These are phyloP conservation scores for Mitragyna speciosa DNA, from an alignment of 257 asterid genomes.

Conservation along the genomic window DNA sequence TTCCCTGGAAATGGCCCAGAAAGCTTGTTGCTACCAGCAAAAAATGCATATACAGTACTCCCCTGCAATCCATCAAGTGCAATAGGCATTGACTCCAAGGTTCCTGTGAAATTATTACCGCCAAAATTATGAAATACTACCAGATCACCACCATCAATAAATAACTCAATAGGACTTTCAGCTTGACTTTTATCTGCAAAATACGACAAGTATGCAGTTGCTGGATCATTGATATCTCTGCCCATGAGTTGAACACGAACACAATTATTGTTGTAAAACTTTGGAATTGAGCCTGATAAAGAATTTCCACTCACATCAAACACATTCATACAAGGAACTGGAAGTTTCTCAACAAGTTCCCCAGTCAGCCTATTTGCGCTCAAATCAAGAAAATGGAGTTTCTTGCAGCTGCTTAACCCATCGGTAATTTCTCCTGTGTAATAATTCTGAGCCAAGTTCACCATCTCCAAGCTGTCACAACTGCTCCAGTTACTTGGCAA, in stretches of 20 bases:
- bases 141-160: slow-evolving; percentile 40
- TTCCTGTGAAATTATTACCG: slow-evolving; percentile 63
- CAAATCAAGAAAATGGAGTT: slow-evolving; percentile 74
- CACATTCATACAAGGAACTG: slow-evolving; percentile 82
- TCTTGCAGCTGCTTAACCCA: slow-evolving; percentile 64
- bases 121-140: slow-evolving; percentile 67
- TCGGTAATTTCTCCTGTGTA: slow-evolving; percentile 48
- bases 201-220: slow-evolving; percentile 56
- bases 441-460: slow-evolving; percentile 76
- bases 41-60: slow-evolving; percentile 64
- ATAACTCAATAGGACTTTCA: slow-evolving; percentile 39
- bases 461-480: slow-evolving; percentile 70
- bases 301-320: slow-evolving; percentile 73
- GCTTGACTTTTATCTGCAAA: slow-evolving; percentile 45
- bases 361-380: slow-evolving; percentile 74
- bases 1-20: slow-evolving; percentile 59
- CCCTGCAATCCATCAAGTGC: slow-evolving; percentile 52
- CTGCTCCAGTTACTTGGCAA: slow-evolving; percentile 74
- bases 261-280: slow-evolving; percentile 46
- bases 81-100: slow-evolving; percentile 55
- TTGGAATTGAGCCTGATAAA: slow-evolving; percentile 75
- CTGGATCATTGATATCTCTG: slow-evolving; percentile 37
- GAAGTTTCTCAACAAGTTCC: slow-evolving; percentile 51
- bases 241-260: slow-evolving; percentile 22
- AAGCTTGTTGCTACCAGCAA: slow-evolving; percentile 72